Base-by-base conservation (phyloP, 179 eudicot species). In the Patellifolia procumbens region DNA sequence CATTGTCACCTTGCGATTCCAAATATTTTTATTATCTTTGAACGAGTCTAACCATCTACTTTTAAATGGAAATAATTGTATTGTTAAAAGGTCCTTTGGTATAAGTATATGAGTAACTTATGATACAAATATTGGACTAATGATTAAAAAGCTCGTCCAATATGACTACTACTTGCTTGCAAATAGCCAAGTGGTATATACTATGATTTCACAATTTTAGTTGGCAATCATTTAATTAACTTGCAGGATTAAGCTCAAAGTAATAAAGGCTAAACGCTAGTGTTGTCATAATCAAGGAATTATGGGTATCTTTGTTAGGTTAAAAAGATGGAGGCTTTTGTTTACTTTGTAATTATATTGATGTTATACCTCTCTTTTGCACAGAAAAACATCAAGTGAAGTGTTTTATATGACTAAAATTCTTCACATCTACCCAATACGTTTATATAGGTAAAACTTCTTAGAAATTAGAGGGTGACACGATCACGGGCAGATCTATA, bases 111-210 rank as follows among this genome's bases (percentile, higher is more conserved):
- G 46, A 63, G 78, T 68, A 53, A 53, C n/a, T 66, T 53, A 70
- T 49, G 43, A 70, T 70, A 9, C 61, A 70, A 43, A 49, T 68
- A 59, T 76, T 37, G 42, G 52, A 53, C 55, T 26, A 15, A 63
- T 49, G 31, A 62, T 64, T 20, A 49, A 63, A 58, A 74, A 63
- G 78, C n/a, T n/a, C n/a, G 71, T 76, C 43, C 37, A 76, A 76
- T 53, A 66, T 66, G 19, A 52, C 52, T 67, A 45, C 42, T 63
- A 52, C 39, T 75, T 66, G 26, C 35, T 22, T 64, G 55, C 31
- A 63, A 34, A 45, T 68, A 61, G 19, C 56, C 63, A 73, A 60
- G 8, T 26, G 32, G 17, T 42, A 17, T 42, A 15, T 7, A 5
- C 1, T 59, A 20, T 70, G 69, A 29, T 49, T 56, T 56, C 49